Evolutionary conservation across 306 rosid species (phyloP).

Genomic region (Fagus sylvatica): DNA sequence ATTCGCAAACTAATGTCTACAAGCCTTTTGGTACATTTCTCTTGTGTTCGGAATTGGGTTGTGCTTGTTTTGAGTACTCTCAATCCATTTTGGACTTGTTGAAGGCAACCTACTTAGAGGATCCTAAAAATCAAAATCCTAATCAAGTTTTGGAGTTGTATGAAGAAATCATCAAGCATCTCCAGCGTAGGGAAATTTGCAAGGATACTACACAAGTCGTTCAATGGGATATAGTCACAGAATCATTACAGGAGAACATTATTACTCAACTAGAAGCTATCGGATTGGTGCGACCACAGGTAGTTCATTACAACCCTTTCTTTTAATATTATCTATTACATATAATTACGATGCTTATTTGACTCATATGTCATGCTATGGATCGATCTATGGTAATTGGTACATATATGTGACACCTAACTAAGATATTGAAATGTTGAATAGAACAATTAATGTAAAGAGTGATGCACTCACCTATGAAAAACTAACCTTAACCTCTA

Average conservation of each 20-base stretch:
- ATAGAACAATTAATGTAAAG: neutral
- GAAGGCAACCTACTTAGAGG: neutral
- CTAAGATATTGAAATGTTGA: neutral
- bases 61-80: constrained; percentile 51
- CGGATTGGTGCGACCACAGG: constrained; percentile 38
- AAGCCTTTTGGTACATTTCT: constrained; percentile 71
- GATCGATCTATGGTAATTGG: too few species aligned
- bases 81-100: constrained; percentile 36
- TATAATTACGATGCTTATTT: neutral
- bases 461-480: too few species aligned
- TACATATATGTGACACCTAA: neutral
- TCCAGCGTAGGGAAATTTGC: constrained; percentile 18
- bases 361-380: neutral
- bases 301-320: too few species aligned
- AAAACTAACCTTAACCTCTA: neutral
- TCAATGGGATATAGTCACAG: neutral
- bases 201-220: neutral
- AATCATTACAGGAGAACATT: constrained; percentile 41
- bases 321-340: too few species aligned
- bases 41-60: constrained; percentile 35
- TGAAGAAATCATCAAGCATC: constrained; percentile 28
- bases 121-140: neutral
- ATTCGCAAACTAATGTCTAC: neutral
- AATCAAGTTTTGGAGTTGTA: constrained; percentile 28
- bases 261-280: constrained; percentile 36